Base-by-base conservation (phyloP, 2,329 filamentous ascomycete genomes). In the Aspergillus tubingensis region DNA sequence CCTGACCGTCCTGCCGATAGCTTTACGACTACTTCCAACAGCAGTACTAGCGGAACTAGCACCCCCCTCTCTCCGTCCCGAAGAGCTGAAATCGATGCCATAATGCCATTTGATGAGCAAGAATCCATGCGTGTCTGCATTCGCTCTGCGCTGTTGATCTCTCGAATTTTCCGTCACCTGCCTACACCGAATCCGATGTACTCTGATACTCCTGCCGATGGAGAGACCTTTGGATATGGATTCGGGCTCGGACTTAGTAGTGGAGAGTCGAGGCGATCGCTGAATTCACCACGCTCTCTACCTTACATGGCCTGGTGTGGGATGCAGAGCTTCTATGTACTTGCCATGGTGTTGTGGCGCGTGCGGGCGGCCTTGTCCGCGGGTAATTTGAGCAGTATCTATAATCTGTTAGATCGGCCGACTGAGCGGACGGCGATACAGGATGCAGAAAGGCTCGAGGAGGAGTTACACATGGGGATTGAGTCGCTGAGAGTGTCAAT, bases 381-480 rank as follows among this genome's bases (percentile, higher is more conserved):
- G 1, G 48, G 39, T 2, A 54, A 43, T 15, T 8, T 60, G 13
- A 17, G 11, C 1, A 57, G 38, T n/a, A 47, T 21, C 17, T 23
- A 25, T n/a, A 38, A 60, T 1, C 5, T 60, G 19, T 25, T 60
- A 3, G 13, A 17, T 5, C 38, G 13, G 15, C 19, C 58, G 21
- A 48, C 23, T 10, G 8, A 21, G 4, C 39, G 5, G 10, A 57
- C 54, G 5, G 54, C 38, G 39, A 21, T 48, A 13, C 58, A 60
- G 5, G 58, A 60, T 19, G 54, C 41, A 2, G 54, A 54, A n/a
- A 8, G 58, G 10, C 30, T 60, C 2, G 19, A 53, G 17, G 58
- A 60, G 23, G 58, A 60, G 32, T 21, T 57, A n/a, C 27, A 44
- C 3, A 13, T n/a, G n/a, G 58, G 58, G 2, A 44, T 57, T 5